These are phyloP conservation scores for Neofusicoccum umdonicola DNA, from an alignment of 2,329 filamentous ascomycete genomes.

Conservation along the genomic window DNA sequence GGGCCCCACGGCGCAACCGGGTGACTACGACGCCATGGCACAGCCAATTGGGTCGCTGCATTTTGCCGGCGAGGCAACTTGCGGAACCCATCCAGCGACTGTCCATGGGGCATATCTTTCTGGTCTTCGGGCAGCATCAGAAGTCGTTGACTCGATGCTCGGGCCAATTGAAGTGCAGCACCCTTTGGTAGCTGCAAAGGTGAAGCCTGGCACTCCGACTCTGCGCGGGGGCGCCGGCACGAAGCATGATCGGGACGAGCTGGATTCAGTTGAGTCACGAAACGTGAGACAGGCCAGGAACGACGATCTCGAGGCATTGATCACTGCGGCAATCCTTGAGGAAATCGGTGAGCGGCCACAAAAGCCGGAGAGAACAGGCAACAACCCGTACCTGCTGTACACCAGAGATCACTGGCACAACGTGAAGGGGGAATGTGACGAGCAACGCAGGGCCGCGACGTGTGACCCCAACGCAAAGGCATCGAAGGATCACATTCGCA, in stretches of 20 bases:
- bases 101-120: slow-evolving; percentile 96
- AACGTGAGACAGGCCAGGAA: slow-evolving; percentile 29
- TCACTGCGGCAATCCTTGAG: slow-evolving; percentile 55
- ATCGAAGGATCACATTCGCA: slow-evolving; percentile 70
- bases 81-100: slow-evolving; percentile 90
- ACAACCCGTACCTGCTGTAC: slow-evolving; percentile 87
- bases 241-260: slow-evolving; percentile 21
- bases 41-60: slow-evolving; percentile 79
- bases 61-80: slow-evolving; percentile 96
- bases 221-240: neutral
- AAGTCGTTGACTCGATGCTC: slow-evolving; percentile 75
- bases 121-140: slow-evolving; percentile 82
- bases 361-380: slow-evolving; percentile 69
- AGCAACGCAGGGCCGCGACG: slow-evolving; percentile 62
- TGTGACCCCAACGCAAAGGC: slow-evolving; percentile 67
- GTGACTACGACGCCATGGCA: slow-evolving; percentile 93
- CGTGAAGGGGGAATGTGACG: slow-evolving; percentile 64
- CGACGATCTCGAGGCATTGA: slow-evolving; percentile 55
- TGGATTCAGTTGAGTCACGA: slow-evolving; percentile 17
- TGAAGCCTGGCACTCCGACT: slow-evolving; percentile 24
- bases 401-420: slow-evolving; percentile 70
- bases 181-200: slow-evolving; percentile 70
- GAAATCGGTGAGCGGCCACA: slow-evolving; percentile 72
- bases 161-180: slow-evolving; percentile 73
- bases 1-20: slow-evolving; percentile 73